Conservation (phyloP, 1,139 yeast species). For the Candida dubliniensis region DNA sequence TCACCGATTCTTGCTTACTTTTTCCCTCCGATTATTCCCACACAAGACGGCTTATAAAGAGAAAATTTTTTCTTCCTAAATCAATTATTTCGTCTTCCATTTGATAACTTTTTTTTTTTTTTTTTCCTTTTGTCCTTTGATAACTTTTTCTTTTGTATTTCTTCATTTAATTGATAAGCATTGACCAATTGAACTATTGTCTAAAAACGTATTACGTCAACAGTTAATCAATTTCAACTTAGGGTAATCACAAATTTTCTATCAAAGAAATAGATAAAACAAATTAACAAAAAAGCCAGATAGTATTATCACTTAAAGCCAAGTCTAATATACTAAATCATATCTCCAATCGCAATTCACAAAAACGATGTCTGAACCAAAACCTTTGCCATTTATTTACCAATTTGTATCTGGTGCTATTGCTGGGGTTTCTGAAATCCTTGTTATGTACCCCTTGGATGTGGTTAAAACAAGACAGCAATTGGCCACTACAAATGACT, state of each 20-base stretch:
- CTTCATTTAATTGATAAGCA: not conserved
- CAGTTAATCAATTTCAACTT: too few relatives aligned
- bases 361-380: constrained; percentile 14
- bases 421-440: constrained; percentile 96
- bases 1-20: too few relatives aligned
- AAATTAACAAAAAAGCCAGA: too few relatives aligned
- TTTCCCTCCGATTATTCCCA: too few relatives aligned
- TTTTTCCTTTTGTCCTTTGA: not conserved
- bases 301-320: not conserved
- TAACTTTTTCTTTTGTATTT: not conserved
- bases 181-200: too few relatives aligned
- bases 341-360: not conserved
- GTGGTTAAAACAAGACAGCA: constrained; percentile 98
- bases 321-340: not conserved
- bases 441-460: constrained; percentile 97
- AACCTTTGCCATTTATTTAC: constrained; percentile 72
- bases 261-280: too few relatives aligned
- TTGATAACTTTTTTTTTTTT: not conserved
- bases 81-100: not conserved
- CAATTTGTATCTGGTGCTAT: constrained; percentile 94
- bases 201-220: too few relatives aligned
- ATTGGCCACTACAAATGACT: constrained; percentile 67
- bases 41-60: too few relatives aligned
- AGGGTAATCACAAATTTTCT: too few relatives aligned
- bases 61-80: too few relatives aligned